A percentile compares a stretch with the other conserved stretches of the same genome.
These are phyloP conservation scores for Ascomycota sp. DNA, from an alignment of 2,329 filamentous ascomycete species.

Conservation along the genomic window DNA sequence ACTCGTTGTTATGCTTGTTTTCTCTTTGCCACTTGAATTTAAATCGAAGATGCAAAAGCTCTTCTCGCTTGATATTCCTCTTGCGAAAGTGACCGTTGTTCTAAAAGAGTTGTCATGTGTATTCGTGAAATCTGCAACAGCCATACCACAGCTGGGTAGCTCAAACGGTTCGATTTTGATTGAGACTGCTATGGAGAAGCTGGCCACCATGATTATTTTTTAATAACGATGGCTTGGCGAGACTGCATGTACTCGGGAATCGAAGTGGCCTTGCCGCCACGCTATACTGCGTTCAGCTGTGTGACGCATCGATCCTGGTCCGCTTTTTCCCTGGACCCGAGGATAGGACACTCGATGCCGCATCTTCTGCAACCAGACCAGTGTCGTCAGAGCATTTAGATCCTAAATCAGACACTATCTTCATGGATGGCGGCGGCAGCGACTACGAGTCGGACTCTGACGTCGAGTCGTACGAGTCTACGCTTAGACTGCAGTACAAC, in stretches of 20 bases:
- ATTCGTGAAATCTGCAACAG: no score
- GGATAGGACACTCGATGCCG: neutral
- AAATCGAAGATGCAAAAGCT: no score
- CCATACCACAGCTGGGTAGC: neutral
- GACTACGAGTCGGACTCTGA: neutral
- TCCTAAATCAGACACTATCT: no score
- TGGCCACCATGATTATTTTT: neutral
- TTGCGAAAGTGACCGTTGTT: no score
- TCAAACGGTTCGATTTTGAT: neutral
- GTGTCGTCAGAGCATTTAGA: no score
- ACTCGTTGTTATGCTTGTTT: no score
- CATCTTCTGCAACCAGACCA: neutral
- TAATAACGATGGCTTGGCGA: neutral
- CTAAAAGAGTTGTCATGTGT: no score
- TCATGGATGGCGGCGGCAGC: neutral
- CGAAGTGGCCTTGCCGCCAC: conserved; percentile 23
- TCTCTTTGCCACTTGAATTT: no score
- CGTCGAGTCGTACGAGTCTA: neutral
- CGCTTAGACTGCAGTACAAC: neutral
- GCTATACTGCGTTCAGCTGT: conserved; percentile 18
- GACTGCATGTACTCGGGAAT: conserved; percentile 24
- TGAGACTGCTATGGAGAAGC: neutral
- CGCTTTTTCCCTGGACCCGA: conserved; percentile 10
- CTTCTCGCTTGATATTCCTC: no score
- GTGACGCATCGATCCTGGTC: conserved; percentile 16